These are phyloP conservation scores for Vaccinium macrocarpon DNA, from an alignment of 148 eudicot species.

Conservation along the genomic window DNA sequence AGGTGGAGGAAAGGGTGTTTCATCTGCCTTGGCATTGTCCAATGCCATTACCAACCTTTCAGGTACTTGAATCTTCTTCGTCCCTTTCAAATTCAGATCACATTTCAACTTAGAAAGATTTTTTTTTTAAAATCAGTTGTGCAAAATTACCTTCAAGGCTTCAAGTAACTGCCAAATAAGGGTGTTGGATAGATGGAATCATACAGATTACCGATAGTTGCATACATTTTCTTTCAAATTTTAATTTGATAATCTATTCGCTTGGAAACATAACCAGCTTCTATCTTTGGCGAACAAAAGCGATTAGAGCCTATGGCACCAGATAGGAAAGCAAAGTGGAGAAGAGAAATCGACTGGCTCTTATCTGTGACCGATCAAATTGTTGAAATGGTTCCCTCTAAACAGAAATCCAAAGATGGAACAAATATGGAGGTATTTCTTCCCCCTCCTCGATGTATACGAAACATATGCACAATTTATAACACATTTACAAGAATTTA, in stretches of 20 bases:
- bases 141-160: not conserved
- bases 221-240: not conserved
- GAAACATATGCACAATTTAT: not conserved
- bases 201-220: not conserved
- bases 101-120: not conserved
- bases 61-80: conserved; percentile 31
- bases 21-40: conserved; percentile 61
- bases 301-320: conserved; percentile 62
- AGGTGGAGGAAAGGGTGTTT: conserved; percentile 65
- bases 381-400: conserved; percentile 67
- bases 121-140: not conserved
- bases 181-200: not conserved
- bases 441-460: not conserved
- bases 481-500: not conserved
- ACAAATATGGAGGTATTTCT: conserved; percentile 57
- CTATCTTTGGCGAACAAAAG: conserved; percentile 63
- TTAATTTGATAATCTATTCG: not conserved
- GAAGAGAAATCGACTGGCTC: conserved; percentile 69
- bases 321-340: conserved; percentile 63
- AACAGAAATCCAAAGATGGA: conserved; percentile 59
- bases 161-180: not conserved
- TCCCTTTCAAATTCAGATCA: not conserved
- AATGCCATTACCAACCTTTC: conserved; percentile 77
- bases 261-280: conserved; percentile 45
- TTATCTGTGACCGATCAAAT: conserved; percentile 72